Percentiles rank a stretch among this genome's conserved stretches.
phyloP scores from a whole-genome alignment of 106 monocot species.

The Cymbidium sinense region DNA sequence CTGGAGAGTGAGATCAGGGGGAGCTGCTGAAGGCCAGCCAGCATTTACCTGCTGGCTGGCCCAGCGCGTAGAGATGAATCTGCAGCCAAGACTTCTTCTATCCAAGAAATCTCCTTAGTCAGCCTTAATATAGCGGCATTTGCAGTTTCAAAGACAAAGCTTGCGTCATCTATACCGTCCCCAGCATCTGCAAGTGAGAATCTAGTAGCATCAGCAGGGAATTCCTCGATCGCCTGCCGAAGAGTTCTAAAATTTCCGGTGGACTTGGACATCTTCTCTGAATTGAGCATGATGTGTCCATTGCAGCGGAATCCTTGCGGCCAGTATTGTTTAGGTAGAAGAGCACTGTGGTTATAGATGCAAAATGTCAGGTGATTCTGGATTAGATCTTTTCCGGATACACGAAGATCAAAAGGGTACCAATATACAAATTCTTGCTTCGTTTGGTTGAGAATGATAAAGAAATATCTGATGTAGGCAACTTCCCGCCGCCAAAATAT shows the following conservation, averaged over 20 bases:
- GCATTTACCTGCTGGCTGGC: constrained; percentile 46
- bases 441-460: constrained; percentile 53
- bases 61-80: constrained; percentile 49
- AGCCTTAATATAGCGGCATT: constrained; percentile 84
- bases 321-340: constrained; percentile 70
- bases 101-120: constrained; percentile 86
- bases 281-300: constrained; percentile 94
- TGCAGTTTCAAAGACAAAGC: constrained; percentile 86
- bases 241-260: constrained; percentile 88
- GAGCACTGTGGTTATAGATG: constrained; percentile 82
- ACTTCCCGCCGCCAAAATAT: constrained; percentile 42
- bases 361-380: constrained; percentile 90
- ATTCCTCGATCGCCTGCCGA: constrained; percentile 75
- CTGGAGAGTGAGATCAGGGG: constrained; percentile 57
- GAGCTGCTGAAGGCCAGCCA: constrained; percentile 58
- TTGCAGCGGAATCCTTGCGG: constrained; percentile 88
- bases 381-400: constrained; percentile 89
- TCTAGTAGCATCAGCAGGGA: constrained; percentile 77
- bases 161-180: constrained; percentile 91
- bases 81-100: constrained; percentile 70
- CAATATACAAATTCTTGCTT: constrained; percentile 93
- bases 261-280: constrained; percentile 97
- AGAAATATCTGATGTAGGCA: constrained; percentile 47
- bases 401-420: constrained; percentile 94
- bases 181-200: constrained; percentile 89